Evolutionary conservation across 257 asterid species (phyloP).

Genomic region (Solanum tarijense): DNA sequence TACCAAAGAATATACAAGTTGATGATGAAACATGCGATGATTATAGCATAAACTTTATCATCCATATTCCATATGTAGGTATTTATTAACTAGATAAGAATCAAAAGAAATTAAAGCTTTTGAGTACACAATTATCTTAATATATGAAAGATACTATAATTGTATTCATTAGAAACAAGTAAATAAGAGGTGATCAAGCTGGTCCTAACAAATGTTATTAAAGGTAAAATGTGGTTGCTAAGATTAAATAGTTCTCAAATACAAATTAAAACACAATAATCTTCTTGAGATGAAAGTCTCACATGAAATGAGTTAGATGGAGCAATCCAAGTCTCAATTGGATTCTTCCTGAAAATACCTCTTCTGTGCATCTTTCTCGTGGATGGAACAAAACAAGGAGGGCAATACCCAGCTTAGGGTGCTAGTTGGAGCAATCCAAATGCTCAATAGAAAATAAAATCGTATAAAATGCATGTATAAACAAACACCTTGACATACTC

Average conservation of each 20-base stretch:
- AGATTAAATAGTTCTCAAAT: background rate
- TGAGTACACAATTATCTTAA: background rate
- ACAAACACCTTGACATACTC: background rate
- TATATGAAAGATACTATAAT: background rate
- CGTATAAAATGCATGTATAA: background rate
- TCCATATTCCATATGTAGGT: background rate
- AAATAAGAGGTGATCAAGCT: background rate
- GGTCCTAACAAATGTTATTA: background rate
- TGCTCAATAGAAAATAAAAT: background rate
- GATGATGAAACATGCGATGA: background rate
- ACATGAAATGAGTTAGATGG: background rate
- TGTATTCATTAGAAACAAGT: background rate
- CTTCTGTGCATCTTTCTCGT: background rate
- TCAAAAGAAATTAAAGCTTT: background rate
- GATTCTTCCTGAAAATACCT: background rate
- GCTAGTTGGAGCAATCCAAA: background rate
- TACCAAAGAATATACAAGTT: background rate
- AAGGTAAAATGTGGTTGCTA: background rate
- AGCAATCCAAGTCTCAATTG: background rate
- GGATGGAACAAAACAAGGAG: background rate
- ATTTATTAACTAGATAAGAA: background rate
- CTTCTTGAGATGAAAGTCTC: background rate
- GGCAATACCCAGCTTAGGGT: background rate
- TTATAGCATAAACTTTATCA: background rate
- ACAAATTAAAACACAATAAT: background rate